Evolutionary conservation across 169 alveolate species (phyloP).

Genomic region (Cryptosporidium meleagridis): DNA sequence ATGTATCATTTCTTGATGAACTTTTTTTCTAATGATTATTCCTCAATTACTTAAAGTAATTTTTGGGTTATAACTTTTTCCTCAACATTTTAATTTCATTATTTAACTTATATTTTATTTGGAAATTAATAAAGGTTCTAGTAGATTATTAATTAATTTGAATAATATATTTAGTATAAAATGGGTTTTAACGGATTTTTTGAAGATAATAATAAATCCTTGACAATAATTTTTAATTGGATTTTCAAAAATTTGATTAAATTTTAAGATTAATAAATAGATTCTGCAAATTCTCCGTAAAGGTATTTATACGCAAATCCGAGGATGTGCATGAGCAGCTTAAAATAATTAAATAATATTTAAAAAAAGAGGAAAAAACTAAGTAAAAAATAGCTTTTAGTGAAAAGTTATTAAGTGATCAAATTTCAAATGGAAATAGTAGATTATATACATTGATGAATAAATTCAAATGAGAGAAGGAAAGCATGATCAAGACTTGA

Average conservation of each 20-base stretch:
- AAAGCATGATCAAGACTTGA: not conserved
- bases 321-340: not conserved
- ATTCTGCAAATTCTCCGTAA: not conserved
- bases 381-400: not conserved
- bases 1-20: not conserved
- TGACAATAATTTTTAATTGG: too few species aligned
- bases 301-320: constrained; percentile 6
- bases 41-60: not conserved
- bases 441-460: not conserved
- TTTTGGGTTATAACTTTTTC: not conserved
- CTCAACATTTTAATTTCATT: not conserved
- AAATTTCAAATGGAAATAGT: not conserved
- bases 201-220: not conserved
- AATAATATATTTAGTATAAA: too few species aligned
- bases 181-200: not conserved
- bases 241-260: too few species aligned
- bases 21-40: not conserved
- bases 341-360: not conserved
- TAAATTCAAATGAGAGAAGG: constrained; percentile 10
- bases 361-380: not conserved
- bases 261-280: constrained; percentile 2
- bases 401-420: not conserved
- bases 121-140: not conserved
- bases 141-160: not conserved
- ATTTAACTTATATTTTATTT: too few species aligned